A percentile compares a stretch with the other conserved stretches of the same genome.
Conservation (phyloP, 2,329 filamentous ascomycete species). For the Didymella glomerata region DNA sequence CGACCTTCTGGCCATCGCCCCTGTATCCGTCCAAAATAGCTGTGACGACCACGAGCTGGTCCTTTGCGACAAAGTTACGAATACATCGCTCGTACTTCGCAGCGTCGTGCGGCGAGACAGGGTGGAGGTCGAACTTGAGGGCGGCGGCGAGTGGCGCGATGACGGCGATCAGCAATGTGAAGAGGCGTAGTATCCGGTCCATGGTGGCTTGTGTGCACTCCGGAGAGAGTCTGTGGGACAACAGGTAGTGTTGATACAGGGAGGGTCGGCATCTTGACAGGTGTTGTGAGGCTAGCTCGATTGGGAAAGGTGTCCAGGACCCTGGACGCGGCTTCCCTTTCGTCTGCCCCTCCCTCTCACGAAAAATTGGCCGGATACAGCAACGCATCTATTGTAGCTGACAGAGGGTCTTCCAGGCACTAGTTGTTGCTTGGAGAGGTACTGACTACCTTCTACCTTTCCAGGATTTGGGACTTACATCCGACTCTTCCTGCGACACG, state of each 20-base stretch:
- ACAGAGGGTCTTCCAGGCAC: too few species aligned
- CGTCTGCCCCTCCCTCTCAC: neutral
- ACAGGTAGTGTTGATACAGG: conserved; percentile 29
- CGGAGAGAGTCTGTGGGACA: conserved; percentile 25
- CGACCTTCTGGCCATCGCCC: conserved; percentile 91
- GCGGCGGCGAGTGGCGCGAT: conserved; percentile 63
- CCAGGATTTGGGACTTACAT: too few species aligned
- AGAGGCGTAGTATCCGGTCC: conserved; percentile 47
- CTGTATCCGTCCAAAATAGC: conserved; percentile 84
- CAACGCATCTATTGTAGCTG: too few species aligned
- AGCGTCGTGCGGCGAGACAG: conserved; percentile 69
- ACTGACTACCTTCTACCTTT: too few species aligned
- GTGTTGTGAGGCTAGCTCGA: conserved; percentile 40
- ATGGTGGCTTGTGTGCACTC: conserved; percentile 34
- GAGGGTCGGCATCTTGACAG: conserved; percentile 33
- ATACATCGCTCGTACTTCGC: conserved; percentile 83
- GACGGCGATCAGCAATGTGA: conserved; percentile 48
- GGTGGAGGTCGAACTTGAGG: conserved; percentile 92
- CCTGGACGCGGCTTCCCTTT: conserved; percentile 6
- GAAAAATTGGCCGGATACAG: too few species aligned
- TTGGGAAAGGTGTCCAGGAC: conserved; percentile 19
- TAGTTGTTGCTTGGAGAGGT: too few species aligned
- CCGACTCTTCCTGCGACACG: too few species aligned
- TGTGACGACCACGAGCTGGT: conserved; percentile 95
- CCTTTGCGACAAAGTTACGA: conserved; percentile 91